Evolutionary conservation across 2,329 filamentous ascomycete genomes (phyloP).

Genomic region (Dendryphion nanum): DNA sequence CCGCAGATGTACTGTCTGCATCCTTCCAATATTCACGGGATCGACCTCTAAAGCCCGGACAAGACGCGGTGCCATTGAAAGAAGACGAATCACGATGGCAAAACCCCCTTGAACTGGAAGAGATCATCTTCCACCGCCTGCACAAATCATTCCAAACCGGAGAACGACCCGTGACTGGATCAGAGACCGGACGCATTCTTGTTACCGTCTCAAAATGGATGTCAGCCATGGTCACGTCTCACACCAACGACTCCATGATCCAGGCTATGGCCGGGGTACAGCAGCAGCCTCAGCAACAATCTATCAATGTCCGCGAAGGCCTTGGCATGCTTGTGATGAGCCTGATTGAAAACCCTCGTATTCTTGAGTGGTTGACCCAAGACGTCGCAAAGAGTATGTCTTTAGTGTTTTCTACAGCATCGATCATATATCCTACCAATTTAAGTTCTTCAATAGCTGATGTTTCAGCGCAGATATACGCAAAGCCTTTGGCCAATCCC

Average conservation of each 20-base stretch:
- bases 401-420: neutral
- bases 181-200: slow-evolving; percentile 31
- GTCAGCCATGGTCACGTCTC: slow-evolving; percentile 39
- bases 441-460: too few species aligned
- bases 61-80: slow-evolving; percentile 14
- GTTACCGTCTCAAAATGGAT: slow-evolving; percentile 37
- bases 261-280: slow-evolving; percentile 40
- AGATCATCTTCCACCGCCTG: slow-evolving; percentile 37
- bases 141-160: slow-evolving; percentile 33
- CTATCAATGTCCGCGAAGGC: slow-evolving; percentile 62
- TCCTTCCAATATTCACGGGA: slow-evolving; percentile 37
- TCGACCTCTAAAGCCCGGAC: slow-evolving; percentile 22
- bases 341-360: slow-evolving; percentile 58
- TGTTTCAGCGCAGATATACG: slow-evolving; percentile 31
- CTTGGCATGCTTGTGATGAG: slow-evolving; percentile 64
- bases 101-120: slow-evolving; percentile 38
- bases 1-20: slow-evolving; percentile 32
- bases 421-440: too few species aligned
- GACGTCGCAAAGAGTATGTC: slow-evolving; percentile 23
- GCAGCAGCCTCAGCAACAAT: slow-evolving; percentile 54
- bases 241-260: slow-evolving; percentile 40
- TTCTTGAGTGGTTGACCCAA: slow-evolving; percentile 55
- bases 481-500: slow-evolving; percentile 30
- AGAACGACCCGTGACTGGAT: slow-evolving; percentile 29
- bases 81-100: slow-evolving; percentile 21